These are phyloP conservation scores for Thielaviopsis ethacetica DNA, from an alignment of 2,329 filamentous ascomycete genomes.

Conservation along the genomic window DNA sequence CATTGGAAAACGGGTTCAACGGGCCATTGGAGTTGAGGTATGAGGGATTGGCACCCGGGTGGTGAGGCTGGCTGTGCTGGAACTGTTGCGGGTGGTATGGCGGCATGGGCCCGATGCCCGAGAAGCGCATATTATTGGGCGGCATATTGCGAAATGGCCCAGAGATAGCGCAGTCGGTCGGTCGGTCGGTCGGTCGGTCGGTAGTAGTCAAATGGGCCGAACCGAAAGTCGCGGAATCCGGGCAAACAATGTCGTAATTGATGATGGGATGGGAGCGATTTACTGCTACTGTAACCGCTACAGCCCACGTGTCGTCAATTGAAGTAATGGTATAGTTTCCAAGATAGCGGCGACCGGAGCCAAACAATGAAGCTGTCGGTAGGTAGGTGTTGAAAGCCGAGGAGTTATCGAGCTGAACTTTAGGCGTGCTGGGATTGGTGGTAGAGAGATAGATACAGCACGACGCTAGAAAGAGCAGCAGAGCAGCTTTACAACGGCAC, in stretches of 20 bases:
- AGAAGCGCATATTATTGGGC: conserved; percentile 21
- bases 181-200: not conserved
- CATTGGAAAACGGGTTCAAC: conserved; percentile 47
- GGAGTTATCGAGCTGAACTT: not conserved
- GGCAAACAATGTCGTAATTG: not conserved
- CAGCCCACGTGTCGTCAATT: not conserved
- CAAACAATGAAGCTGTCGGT: not conserved
- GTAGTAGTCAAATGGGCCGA: not conserved
- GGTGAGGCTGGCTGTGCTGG: conserved; percentile 34
- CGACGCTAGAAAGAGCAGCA: not conserved
- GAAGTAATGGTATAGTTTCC: not conserved
- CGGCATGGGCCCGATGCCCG: conserved; percentile 25
- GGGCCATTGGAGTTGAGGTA: conserved; percentile 55
- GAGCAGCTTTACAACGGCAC: not conserved
- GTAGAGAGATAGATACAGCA: not conserved
- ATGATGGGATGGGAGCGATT: not conserved
- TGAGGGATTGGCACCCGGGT: conserved; percentile 46
- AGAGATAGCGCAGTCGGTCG: not conserved
- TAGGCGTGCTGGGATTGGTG: not conserved
- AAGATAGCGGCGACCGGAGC: not conserved
- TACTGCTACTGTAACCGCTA: not conserved
- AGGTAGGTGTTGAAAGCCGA: not conserved
- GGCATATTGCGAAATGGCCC: conserved; percentile 9
- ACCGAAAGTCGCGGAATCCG: not conserved
- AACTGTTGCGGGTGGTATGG: conserved; percentile 30